Evolutionary conservation across 495 filamentous ascomycete genomes (phyloP).

Genomic region (Lasiosphaeris hirsuta): DNA sequence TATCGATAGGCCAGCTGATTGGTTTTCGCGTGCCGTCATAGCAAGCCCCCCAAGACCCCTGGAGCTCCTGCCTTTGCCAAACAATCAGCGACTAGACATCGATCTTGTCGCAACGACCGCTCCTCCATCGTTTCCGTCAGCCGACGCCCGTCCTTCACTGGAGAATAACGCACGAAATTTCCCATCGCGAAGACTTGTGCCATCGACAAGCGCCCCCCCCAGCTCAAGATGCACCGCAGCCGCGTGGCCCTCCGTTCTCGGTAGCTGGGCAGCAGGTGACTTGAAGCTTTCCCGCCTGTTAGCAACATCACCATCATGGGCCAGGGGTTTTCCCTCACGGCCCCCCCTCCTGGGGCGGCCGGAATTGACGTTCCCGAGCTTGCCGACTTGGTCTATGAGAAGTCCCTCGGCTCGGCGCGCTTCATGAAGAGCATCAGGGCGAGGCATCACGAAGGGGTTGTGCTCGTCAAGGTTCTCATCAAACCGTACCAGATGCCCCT

Average conservation of each 20-base stretch:
- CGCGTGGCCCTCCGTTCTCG: conserved; percentile 3
- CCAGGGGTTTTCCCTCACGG: conserved; percentile 90
- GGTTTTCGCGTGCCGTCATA: conserved; percentile 3
- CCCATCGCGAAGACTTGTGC: too few relatives aligned
- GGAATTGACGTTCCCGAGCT: conserved; percentile 94
- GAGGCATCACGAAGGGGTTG: conserved; percentile 80
- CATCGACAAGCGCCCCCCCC: too few relatives aligned
- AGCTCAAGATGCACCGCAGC: conserved; percentile 19
- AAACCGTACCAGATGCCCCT: conserved; percentile 83
- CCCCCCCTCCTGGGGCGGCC: conserved; percentile 83
- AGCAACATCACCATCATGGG: conserved; percentile 62
- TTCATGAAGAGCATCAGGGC: conserved; percentile 98
- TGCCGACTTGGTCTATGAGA: conserved; percentile 84
- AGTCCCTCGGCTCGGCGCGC: conserved; percentile 84
- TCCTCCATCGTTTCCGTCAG: background rate
- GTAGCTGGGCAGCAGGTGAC: conserved; percentile 15
- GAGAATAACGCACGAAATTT: too few relatives aligned
- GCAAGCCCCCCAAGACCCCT: background rate
- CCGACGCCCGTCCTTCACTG: too few relatives aligned
- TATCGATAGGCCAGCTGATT: conserved; percentile 7
- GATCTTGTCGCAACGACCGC: background rate
- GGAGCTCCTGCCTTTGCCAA: background rate
- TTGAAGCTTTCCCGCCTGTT: conserved; percentile 5
- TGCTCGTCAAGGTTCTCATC: conserved; percentile 89
- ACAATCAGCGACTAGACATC: background rate